Evolutionary conservation across 371 early-diverging fungal species (phyloP).

Genomic region (Saksenaea vasiformis): DNA sequence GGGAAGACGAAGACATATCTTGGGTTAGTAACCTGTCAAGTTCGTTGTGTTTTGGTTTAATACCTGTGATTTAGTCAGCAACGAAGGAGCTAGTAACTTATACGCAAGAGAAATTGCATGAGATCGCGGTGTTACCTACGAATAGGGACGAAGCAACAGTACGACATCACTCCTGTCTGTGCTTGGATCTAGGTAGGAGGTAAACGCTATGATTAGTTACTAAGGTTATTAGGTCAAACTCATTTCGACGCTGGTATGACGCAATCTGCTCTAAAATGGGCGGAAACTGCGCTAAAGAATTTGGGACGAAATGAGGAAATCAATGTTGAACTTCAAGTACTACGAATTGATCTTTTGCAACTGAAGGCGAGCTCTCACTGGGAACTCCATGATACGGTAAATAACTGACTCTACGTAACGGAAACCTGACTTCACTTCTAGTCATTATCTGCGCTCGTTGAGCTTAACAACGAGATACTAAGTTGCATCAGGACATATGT

Average conservation of each 20-base stretch:
- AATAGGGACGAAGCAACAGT: background rate
- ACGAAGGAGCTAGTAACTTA: background rate
- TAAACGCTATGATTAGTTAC: background rate
- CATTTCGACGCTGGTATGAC: conserved; percentile 9
- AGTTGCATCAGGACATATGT: background rate
- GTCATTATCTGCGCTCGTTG: conserved; percentile 5
- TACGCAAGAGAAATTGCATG: background rate
- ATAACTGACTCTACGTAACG: background rate
- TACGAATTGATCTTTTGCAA: conserved; percentile 17
- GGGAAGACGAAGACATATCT: background rate
- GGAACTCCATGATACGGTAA: conserved; percentile 18
- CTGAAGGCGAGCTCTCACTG: conserved; percentile 21
- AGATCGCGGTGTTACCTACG: background rate
- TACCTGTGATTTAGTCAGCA: background rate
- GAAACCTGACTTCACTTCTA: background rate
- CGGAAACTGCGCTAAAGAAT: conserved; percentile 9
- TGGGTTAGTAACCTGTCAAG: background rate
- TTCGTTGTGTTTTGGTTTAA: background rate
- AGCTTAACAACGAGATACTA: conserved; percentile 16
- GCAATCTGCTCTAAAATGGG: conserved; percentile 11
- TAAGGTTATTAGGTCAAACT: conserved; percentile 1
- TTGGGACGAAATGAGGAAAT: conserved; percentile 4
- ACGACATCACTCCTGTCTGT: background rate
- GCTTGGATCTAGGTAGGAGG: background rate
- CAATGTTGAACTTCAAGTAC: background rate